Conservation (phyloP, 2,329 filamentous ascomycete genomes). For the Pyrenochaeta sp. region DNA sequence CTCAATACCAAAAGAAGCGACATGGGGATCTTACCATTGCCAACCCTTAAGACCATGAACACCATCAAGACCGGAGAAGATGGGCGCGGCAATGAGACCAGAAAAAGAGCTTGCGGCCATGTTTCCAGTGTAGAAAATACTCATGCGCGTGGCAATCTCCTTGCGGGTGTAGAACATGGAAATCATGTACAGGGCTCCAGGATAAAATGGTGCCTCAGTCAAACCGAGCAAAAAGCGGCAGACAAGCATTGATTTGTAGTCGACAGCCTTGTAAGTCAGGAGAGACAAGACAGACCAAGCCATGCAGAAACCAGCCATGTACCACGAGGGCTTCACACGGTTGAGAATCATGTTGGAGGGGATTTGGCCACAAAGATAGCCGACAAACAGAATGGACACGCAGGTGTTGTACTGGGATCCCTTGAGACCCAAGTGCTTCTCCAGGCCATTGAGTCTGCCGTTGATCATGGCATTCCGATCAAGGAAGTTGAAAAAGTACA, state of each 20-base stretch:
- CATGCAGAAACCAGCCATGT: constrained; percentile 42
- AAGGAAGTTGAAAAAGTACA: constrained; percentile 48
- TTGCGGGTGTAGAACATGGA: constrained; percentile 47
- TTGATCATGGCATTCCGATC: constrained; percentile 72
- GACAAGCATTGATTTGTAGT: background rate
- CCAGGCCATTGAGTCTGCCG: constrained; percentile 47
- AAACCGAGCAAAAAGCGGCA: constrained; percentile 33
- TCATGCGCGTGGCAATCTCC: constrained; percentile 42
- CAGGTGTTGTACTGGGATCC: constrained; percentile 68
- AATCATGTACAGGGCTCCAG: constrained; percentile 46
- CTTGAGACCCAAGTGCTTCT: constrained; percentile 24
- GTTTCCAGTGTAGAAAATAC: constrained; percentile 49
- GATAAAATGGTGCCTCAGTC: constrained; percentile 39
- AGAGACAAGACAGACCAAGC: constrained; percentile 46
- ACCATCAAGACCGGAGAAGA: constrained; percentile 47
- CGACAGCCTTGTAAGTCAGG: too few species aligned
- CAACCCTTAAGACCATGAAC: constrained; percentile 51
- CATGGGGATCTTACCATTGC: too few species aligned
- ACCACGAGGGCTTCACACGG: constrained; percentile 36
- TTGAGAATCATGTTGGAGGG: constrained; percentile 54
- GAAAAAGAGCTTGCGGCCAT: constrained; percentile 51
- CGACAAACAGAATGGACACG: constrained; percentile 66
- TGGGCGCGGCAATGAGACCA: constrained; percentile 51
- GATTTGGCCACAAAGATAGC: constrained; percentile 44
- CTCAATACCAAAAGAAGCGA: too few species aligned